Evolutionary conservation across 371 early-diverging fungal species (phyloP).

Genomic region (Fennellomyces sp.): DNA sequence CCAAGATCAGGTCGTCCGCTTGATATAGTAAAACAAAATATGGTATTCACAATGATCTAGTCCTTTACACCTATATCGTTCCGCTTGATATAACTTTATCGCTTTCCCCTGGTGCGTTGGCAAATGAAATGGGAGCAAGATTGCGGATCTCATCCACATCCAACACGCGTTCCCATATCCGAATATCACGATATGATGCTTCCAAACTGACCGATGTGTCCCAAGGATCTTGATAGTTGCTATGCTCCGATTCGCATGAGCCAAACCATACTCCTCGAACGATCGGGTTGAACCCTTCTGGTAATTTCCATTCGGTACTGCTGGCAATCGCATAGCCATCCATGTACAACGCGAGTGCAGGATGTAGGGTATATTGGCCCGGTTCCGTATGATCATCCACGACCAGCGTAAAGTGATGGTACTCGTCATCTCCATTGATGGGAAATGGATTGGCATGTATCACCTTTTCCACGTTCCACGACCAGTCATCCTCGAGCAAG

Average conservation of each 20-base stretch:
- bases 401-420: constrained; percentile 43
- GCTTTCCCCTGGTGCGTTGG: background rate
- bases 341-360: constrained; percentile 35
- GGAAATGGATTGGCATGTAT: constrained; percentile 26
- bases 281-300: constrained; percentile 15
- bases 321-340: constrained; percentile 42
- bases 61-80: too few relatives aligned
- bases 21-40: too few relatives aligned
- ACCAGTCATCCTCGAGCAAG: constrained; percentile 27
- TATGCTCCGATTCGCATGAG: constrained; percentile 42
- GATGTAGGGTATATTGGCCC: constrained; percentile 4
- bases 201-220: constrained; percentile 35
- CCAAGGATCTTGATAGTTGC: constrained; percentile 48
- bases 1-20: too few relatives aligned
- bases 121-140: background rate
- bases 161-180: constrained; percentile 38
- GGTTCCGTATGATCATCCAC: constrained; percentile 10
- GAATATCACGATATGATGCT: constrained; percentile 34
- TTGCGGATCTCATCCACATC: constrained; percentile 6
- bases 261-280: constrained; percentile 53
- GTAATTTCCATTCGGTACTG: constrained; percentile 26
- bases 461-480: constrained; percentile 16
- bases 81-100: background rate
- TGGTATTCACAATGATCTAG: too few relatives aligned
- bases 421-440: constrained; percentile 26